Evolutionary conservation across 2,329 filamentous ascomycete genomes (phyloP), one percentile per base, ranked within the genome.

Genomic region (Fusarium nematophilum): DNA sequence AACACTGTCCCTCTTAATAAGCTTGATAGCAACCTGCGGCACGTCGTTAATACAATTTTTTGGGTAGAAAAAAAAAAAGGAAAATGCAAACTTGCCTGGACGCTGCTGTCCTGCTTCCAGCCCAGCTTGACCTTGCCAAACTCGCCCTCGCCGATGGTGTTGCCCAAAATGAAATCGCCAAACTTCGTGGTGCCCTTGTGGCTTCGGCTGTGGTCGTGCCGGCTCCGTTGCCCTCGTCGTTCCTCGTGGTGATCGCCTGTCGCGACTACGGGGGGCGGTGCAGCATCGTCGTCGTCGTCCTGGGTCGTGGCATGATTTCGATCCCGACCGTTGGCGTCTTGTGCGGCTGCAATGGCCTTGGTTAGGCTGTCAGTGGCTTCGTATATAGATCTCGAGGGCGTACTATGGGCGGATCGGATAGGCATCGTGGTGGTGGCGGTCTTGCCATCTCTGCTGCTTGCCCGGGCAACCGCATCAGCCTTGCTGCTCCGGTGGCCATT

Each of bases 41-140:
- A 11, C 6, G 15, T 23, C 10, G 59, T 69, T 48, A 72, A 64
- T 33, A 30, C 6, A 9, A 36, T 7, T 14, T 49, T 29, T 33
- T 9, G 9, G 14, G 14, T 14, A 45, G 30, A 9, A 38, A n/a
- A 6, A 51, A 26, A 9, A 23, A 1, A 9, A 2, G 3, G 3
- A 9, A 10, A 23, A 31, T 26, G 23, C 13, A 31, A 43, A 30
- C 53, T 53, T 78, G 89, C 87, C 80, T 94, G 90, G 43, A 96
- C 90, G 63, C 89, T 93, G 57, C 93, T 93, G 76, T 96, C 93
- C 73, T 92, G 91, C 76, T 97, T 98, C 95, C 95, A 99, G 21
- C 95, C 95, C 71, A 98, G 87, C 77, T 97, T 98, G 69, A 99
- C 95, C 75, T 99, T 99, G 64, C 95, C 95, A 74, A 99, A 99